These are phyloP conservation scores for Intubia oerlemansii DNA, from an alignment of 2,329 filamentous ascomycete genomes.

Conservation along the genomic window DNA sequence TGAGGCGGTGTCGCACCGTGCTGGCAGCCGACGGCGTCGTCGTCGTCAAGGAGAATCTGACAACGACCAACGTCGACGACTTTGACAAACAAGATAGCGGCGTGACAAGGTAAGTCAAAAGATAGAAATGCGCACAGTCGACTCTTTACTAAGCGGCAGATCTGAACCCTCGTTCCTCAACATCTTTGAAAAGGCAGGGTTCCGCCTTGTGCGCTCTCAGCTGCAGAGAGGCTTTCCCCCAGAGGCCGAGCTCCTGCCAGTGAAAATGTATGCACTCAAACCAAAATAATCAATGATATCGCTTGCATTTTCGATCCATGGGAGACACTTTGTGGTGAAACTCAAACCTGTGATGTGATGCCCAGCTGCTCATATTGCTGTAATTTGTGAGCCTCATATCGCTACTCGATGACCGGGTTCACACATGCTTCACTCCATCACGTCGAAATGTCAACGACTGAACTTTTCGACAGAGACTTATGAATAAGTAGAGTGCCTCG, in stretches of 20 bases:
- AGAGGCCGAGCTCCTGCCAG: constrained; percentile 38
- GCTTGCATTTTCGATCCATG: too few species aligned
- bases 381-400: too few species aligned
- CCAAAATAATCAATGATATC: constrained; percentile 14
- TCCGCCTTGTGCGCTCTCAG: constrained; percentile 49
- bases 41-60: constrained; percentile 65
- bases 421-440: too few species aligned
- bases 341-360: too few species aligned
- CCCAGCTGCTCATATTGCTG: too few species aligned
- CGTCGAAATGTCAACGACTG: too few species aligned
- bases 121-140: too few species aligned
- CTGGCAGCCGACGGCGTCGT: constrained; percentile 28
- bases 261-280: constrained; percentile 58
- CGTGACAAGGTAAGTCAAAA: constrained; percentile 59
- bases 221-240: constrained; percentile 50
- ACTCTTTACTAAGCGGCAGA: constrained; percentile 21
- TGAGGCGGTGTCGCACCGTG: constrained; percentile 34
- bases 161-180: constrained; percentile 47
- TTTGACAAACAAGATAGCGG: constrained; percentile 60
- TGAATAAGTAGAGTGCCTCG: too few species aligned
- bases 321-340: too few species aligned
- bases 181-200: constrained; percentile 47
- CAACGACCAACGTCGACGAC: constrained; percentile 34
- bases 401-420: too few species aligned
- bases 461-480: too few species aligned